Evolutionary conservation across 192 early-diverging fungal species (phyloP), one percentile per base, ranked within the genome.

Genomic region (Lunasporangiospora selenospora): DNA sequence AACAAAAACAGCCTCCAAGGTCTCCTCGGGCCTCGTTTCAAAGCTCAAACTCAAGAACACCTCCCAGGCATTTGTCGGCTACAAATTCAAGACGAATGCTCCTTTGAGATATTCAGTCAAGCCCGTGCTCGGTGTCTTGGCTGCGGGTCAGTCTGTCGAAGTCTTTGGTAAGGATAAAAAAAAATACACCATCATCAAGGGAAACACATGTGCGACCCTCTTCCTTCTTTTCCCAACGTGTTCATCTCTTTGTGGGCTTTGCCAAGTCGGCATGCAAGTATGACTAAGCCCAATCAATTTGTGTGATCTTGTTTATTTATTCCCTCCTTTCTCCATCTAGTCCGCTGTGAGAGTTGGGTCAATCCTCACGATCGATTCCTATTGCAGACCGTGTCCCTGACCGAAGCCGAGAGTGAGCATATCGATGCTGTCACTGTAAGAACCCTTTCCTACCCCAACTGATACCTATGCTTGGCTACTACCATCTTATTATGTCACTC

Each of bases 61-160:
- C 42, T 34, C 53, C 15, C 29, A 60, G 13, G 50, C 57, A 15
- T 66, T 47, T 29, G 78, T 80, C 37, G 78, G 78, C n/a, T 80
- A 70, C 61, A 80, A 80, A 54, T 76, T 80, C 52, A 80, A 80
- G 62, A 80, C 78, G 8, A 80, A 80, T 52, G 78, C 78, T 12
- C 78, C 73, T 7, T 29, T 75, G 19, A 37, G 78, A 45, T 80
- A 80, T 29, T 76, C 65, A 47, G 78, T 80, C 40, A 80, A 80
- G 52, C 78, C 78, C 4, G 73, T 76, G 21, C 71, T 80, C 32
- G 78, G 73, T 4, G 73, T 75, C 18, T 66, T 80, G 30, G 60
- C 46, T 19, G 65, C 71, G 6, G 65, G 75, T 37, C 73, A 67
- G 34, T 69, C 65, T 7, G 53, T 80, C 2, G 78, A 80, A 70